Percentiles rank a stretch among this genome's conserved stretches.
Evolutionary conservation across 805 yeast species (phyloP).

Genomic region (Metschnikowia anglica): DNA sequence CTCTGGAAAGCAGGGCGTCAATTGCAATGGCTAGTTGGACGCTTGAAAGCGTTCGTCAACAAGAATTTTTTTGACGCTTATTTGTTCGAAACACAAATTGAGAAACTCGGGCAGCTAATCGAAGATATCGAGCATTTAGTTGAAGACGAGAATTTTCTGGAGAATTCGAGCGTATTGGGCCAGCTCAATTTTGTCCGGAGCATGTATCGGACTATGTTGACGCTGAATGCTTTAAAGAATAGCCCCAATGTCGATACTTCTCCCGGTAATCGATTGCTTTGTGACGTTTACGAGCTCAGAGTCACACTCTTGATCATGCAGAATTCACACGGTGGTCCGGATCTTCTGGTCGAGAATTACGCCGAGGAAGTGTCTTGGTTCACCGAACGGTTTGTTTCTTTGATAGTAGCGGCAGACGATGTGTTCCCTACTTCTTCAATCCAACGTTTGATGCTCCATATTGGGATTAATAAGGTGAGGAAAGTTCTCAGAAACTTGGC

Average conservation of each 20-base stretch:
- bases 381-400: background rate
- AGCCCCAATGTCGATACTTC: background rate
- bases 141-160: background rate
- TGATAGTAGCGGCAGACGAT: too few relatives aligned
- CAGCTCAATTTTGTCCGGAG: background rate
- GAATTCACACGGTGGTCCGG: background rate
- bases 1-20: too few relatives aligned
- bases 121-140: background rate
- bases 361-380: background rate
- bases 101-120: background rate
- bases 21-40: too few relatives aligned
- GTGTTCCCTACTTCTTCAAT: too few relatives aligned
- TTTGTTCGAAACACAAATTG: too few relatives aligned
- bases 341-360: background rate
- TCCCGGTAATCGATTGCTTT: background rate
- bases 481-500: too few relatives aligned
- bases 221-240: background rate
- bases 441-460: too few relatives aligned
- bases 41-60: too few relatives aligned
- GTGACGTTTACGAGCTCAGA: background rate
- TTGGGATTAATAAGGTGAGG: too few relatives aligned
- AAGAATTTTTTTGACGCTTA: too few relatives aligned
- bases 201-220: conserved; percentile 2
- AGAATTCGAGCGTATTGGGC: background rate
- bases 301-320: background rate